Conservation (phyloP, 176 grass and related monocot species). For the Zoysia pacifica region DNA sequence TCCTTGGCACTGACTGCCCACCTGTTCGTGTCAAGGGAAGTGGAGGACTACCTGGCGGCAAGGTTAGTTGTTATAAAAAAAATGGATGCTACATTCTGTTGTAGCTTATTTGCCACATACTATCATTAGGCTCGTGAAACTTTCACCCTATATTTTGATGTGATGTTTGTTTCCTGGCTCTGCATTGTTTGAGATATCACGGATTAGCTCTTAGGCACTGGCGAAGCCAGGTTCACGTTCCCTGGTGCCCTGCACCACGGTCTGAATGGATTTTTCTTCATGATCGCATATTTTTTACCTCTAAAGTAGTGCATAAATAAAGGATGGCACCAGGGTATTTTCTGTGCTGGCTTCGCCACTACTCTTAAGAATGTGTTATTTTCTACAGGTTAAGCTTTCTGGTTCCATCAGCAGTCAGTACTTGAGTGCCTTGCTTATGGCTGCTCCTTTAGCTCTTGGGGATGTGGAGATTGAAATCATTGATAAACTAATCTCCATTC, state of each 20-base stretch:
- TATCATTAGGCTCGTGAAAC: not conserved
- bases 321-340: no score
- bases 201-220: not conserved
- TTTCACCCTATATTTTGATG: not conserved
- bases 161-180: not conserved
- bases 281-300: no score
- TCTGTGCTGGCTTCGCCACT: no score
- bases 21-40: slow-evolving; percentile 86
- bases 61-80: slow-evolving; percentile 51
- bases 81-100: not conserved
- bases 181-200: not conserved
- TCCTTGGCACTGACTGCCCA: slow-evolving; percentile 90
- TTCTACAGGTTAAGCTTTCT: slow-evolving; percentile 78
- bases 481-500: slow-evolving; percentile 96
- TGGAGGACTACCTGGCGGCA: slow-evolving; percentile 94
- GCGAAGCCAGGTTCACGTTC: no score
- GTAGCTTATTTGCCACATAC: not conserved
- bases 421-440: slow-evolving; percentile 92
- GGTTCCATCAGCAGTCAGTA: slow-evolving; percentile 99
- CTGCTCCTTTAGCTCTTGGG: slow-evolving; percentile 88
- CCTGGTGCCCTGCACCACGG: no score
- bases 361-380: not conserved
- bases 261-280: no score
- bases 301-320: no score
- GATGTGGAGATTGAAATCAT: slow-evolving; percentile 97